phyloP scores from a whole-genome alignment of 2,329 filamentous ascomycete genomes.

The Cladosporium velox region DNA sequence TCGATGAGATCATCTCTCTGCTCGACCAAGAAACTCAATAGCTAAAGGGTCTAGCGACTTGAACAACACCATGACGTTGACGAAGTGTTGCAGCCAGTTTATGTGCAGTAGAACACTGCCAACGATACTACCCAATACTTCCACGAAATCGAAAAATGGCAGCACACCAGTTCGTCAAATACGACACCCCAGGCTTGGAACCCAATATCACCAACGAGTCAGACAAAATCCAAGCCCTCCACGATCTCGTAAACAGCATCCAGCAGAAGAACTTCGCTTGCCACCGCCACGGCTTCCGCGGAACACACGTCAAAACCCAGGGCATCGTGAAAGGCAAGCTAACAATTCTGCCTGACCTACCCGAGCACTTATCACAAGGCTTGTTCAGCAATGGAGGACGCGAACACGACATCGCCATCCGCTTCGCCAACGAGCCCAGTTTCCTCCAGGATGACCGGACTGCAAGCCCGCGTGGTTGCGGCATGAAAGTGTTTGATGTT shows the following conservation, averaged over 20 bases:
- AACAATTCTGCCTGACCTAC: conserved; percentile 27
- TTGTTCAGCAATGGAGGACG: conserved; percentile 35
- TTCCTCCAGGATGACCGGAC: conserved; percentile 26
- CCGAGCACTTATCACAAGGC: conserved; percentile 28
- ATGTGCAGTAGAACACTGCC: background rate
- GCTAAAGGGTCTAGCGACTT: background rate
- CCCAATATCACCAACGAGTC: conserved; percentile 22
- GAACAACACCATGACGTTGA: background rate
- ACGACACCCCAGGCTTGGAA: conserved; percentile 18
- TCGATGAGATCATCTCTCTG: background rate
- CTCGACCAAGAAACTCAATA: background rate
- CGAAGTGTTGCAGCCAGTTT: background rate
- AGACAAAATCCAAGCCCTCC: conserved; percentile 23
- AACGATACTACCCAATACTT: background rate
- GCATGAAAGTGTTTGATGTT: conserved; percentile 30
- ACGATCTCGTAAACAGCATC: conserved; percentile 24
- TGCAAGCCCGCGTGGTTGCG: conserved; percentile 28
- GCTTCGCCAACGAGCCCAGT: conserved; percentile 29
- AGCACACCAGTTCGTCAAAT: background rate
- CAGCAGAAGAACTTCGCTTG: conserved; percentile 28
- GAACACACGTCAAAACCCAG: conserved; percentile 30
- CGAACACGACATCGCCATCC: conserved; percentile 24
- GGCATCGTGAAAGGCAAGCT: conserved; percentile 30
- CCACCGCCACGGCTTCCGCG: conserved; percentile 28
- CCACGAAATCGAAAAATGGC: background rate